Evolutionary conservation across 164 flowering plant genomes (phyloP), one percentile per base, ranked within the genome.

Genomic region (Liquidambar formosana): DNA sequence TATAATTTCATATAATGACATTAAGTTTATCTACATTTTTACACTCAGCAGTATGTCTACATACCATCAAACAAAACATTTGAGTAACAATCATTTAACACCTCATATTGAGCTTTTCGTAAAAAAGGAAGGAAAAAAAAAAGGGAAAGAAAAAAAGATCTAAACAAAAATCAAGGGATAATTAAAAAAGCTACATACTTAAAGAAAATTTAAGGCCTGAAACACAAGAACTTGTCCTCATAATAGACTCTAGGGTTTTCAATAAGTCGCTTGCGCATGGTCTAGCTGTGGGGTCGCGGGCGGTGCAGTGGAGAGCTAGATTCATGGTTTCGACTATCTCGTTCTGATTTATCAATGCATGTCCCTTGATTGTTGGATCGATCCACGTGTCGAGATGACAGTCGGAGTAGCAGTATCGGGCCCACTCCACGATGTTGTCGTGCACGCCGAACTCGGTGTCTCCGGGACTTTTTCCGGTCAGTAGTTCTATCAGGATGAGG

Each of bases 301-400:
- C 83, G 23, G 90, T 88, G 82, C 96, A 94, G 15, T 77, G 85
- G 8, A 94, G 79, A 26, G 97, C 96, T 21, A 91, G 66, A 69
- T 81, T 79, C 98, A 94, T 89, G 53, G 69, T 74, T 75, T 83
- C 81, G 0, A 86, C 88, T 0, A 89, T 83, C 76, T 84, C 80
- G 12, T 80, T 82, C 66, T 78, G 89, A 71, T 83, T 46, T 9
- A 22, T 74, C 14, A 71, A 61, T 19, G 58, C 76, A 9, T 75
- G 23, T 26, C 19, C 80, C 47, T 66, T 84, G 58, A 92, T 71
- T 25, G 27, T 52, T 0, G 88, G 82, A 58, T 91, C 94, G 19
- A 90, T 72, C 98, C 98, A 94, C 61, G 80, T 65, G 68, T 88
- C 89, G 10, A 89, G 75, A 73, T 80, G 91, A 43, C 94, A 86